Percentiles rank a stretch among this genome's conserved stretches.
These are phyloP conservation scores for Symbiodinium pilosum DNA, from an alignment of 73 alveolate genomes.

Conservation along the genomic window DNA sequence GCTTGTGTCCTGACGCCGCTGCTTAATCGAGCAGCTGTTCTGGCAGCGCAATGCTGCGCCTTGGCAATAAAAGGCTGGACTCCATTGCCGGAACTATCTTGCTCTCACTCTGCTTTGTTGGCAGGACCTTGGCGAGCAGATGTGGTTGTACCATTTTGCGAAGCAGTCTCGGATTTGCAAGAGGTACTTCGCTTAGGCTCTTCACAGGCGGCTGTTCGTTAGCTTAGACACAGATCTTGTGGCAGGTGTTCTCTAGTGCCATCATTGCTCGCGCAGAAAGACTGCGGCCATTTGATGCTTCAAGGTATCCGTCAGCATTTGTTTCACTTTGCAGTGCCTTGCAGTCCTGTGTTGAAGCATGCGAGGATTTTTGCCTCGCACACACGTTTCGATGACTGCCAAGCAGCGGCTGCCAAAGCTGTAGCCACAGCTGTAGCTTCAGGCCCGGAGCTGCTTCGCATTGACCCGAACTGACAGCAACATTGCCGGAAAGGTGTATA, in stretches of 20 bases:
- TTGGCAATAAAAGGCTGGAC: slow-evolving; percentile 20
- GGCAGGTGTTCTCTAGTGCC: slow-evolving; percentile 27
- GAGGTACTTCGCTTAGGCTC: not conserved
- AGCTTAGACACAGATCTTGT: not conserved
- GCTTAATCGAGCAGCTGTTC: slow-evolving; percentile 28
- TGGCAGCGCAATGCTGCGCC: slow-evolving; percentile 62
- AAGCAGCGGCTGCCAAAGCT: slow-evolving; percentile 36
- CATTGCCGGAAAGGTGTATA: too few relatives aligned
- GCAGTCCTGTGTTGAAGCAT: not conserved
- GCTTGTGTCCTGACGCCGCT: slow-evolving; percentile 53
- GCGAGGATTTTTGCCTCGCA: slow-evolving; percentile 58
- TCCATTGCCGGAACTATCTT: not conserved
- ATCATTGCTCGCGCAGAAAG: slow-evolving; percentile 79
- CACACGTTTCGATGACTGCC: slow-evolving; percentile 29
- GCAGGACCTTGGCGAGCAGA: slow-evolving; percentile 42
- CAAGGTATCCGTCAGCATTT: not conserved
- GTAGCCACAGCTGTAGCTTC: slow-evolving; percentile 7
- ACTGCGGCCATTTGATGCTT: slow-evolving; percentile 58
- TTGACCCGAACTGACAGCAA: too few relatives aligned
- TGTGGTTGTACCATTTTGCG: slow-evolving; percentile 28
- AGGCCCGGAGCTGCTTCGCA: too few relatives aligned
- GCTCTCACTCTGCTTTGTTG: not conserved
- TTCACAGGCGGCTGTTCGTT: not conserved
- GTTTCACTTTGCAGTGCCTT: not conserved
- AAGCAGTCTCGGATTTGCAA: slow-evolving; percentile 35